These are phyloP conservation scores for Oehlia diaphana DNA, from an alignment of 192 early-diverging fungal genomes.

Conservation along the genomic window DNA sequence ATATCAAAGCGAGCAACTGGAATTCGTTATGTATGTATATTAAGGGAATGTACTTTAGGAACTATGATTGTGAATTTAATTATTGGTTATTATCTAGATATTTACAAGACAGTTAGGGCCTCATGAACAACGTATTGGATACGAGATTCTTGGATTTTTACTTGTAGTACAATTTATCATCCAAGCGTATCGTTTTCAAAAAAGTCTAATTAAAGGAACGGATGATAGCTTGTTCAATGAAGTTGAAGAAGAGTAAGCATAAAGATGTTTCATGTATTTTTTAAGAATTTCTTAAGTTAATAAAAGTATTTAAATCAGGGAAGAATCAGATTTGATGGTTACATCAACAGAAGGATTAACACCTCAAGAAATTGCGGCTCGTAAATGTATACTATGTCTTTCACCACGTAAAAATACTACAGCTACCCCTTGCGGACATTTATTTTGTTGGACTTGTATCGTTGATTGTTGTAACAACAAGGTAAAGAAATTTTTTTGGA, in stretches of 20 bases:
- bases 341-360: constrained; percentile 35
- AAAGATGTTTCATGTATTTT: not conserved
- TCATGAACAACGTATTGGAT: constrained; percentile 72
- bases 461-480: constrained; percentile 91
- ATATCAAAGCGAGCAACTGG: constrained; percentile 78
- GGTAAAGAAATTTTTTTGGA: constrained; percentile 41
- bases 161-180: constrained; percentile 74
- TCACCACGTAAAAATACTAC: constrained; percentile 73
- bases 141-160: constrained; percentile 84
- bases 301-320: not conserved
- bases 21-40: constrained; percentile 68
- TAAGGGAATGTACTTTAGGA: not conserved
- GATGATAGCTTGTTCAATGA: constrained; percentile 21
- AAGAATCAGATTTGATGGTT: constrained; percentile 10
- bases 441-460: constrained; percentile 96
- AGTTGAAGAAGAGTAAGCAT: constrained; percentile 26
- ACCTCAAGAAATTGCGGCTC: constrained; percentile 40
- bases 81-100: constrained; percentile 46
- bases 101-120: constrained; percentile 74
- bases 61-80: not conserved
- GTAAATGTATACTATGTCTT: constrained; percentile 89
- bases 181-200: constrained; percentile 49
- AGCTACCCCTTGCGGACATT: constrained; percentile 89
- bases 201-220: constrained; percentile 6
- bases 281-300: not conserved